These are phyloP conservation scores for Micractinium sp. DNA, from an alignment of 139 green algal genomes.

Conservation along the genomic window DNA sequence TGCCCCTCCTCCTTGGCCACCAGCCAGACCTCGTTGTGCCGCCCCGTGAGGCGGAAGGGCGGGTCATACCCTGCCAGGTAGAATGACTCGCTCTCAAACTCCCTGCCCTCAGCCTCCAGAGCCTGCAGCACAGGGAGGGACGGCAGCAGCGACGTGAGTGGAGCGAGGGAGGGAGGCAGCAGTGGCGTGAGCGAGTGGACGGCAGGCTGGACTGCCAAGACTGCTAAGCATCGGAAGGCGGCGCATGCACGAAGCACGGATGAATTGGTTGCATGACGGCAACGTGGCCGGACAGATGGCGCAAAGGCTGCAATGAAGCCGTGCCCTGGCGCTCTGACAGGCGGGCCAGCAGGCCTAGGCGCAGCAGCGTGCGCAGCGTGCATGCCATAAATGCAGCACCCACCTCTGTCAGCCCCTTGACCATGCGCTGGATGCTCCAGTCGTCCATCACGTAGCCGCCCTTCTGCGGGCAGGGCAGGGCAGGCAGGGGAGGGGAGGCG, in stretches of 20 bases:
- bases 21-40: slow-evolving; percentile 47
- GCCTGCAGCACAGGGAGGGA: background rate
- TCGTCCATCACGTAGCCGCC: slow-evolving; percentile 58
- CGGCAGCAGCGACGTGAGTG: background rate
- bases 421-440: slow-evolving; percentile 48
- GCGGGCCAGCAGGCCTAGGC: no score
- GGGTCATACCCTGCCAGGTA: slow-evolving; percentile 57
- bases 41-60: slow-evolving; percentile 46
- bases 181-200: background rate
- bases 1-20: background rate
- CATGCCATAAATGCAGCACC: background rate
- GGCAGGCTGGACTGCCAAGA: background rate
- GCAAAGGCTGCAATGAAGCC: background rate
- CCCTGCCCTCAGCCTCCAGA: slow-evolving; percentile 29
- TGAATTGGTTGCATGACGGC: no score
- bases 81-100: slow-evolving; percentile 25
- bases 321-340: no score
- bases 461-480: slow-evolving; percentile 27
- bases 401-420: slow-evolving; percentile 29
- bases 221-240: no score
- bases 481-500: background rate
- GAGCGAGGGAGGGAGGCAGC: background rate
- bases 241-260: background rate
- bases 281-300: no score
- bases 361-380: background rate